Evolutionary conservation across 106 monocot genomes (phyloP).

Genomic region (Dioscorea dumetorum): DNA sequence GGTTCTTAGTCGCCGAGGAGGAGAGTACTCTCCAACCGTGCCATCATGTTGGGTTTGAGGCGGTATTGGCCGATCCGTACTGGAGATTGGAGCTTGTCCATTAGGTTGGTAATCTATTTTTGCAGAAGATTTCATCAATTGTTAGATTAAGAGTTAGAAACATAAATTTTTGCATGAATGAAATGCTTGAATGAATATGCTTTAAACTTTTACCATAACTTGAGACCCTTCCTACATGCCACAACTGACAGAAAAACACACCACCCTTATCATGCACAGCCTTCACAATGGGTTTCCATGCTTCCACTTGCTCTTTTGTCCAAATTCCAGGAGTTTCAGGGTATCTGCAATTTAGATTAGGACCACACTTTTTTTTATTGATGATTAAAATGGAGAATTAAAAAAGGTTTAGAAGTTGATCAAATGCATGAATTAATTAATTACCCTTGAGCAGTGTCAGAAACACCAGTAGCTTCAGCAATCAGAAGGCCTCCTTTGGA

Average conservation of each 20-base stretch:
- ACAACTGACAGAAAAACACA: conserved; percentile 44
- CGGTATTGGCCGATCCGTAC: conserved; percentile 18
- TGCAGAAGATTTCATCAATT: background rate
- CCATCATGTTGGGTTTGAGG: conserved; percentile 6
- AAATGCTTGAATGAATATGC: background rate
- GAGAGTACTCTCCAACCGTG: conserved; percentile 10
- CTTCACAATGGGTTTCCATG: conserved; percentile 52
- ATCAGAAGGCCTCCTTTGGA: conserved; percentile 52
- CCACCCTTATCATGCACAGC: conserved; percentile 53
- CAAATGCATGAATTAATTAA: background rate
- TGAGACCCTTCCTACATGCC: conserved; percentile 43
- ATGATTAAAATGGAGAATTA: background rate
- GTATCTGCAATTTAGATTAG: conserved; percentile 7
- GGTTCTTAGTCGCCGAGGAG: conserved; percentile 19
- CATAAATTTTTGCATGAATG: too few relatives aligned
- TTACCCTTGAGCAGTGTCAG: conserved; percentile 46
- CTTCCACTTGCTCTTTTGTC: conserved; percentile 54
- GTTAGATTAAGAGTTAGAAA: background rate
- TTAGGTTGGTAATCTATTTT: conserved; percentile 25
- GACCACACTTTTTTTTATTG: background rate
- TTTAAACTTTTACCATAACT: conserved; percentile 13
- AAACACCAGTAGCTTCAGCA: conserved; percentile 43
- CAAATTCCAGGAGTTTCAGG: conserved; percentile 45
- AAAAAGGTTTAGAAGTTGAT: background rate
- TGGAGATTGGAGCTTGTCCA: conserved; percentile 31